phyloP scores from a whole-genome alignment of 1,284 basidiomycete genomes.

The Moniliophthora roreri region DNA sequence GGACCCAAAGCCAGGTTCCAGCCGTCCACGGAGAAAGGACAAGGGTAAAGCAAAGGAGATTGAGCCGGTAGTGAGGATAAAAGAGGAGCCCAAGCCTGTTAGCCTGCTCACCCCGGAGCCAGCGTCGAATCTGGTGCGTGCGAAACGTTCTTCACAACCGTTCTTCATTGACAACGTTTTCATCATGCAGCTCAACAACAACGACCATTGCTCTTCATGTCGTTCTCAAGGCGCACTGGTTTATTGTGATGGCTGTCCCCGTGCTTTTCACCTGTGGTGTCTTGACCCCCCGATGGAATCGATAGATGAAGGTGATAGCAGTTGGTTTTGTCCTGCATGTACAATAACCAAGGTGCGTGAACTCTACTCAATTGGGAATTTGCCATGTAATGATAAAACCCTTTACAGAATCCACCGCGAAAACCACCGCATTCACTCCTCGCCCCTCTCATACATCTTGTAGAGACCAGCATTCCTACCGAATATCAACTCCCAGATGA shows the following conservation, averaged over 20 bases:
- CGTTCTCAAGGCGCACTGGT: conserved; percentile 78
- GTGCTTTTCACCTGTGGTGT: conserved; percentile 95
- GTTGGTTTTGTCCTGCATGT: conserved; percentile 92
- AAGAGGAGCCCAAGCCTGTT: conserved; percentile 64
- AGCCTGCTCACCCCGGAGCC: conserved; percentile 54
- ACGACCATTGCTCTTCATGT: conserved; percentile 95
- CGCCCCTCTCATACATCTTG: conserved; percentile 66
- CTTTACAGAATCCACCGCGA: conserved; percentile 58
- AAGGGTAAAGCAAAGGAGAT: conserved; percentile 67
- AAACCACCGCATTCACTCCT: conserved; percentile 64
- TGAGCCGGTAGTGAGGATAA: conserved; percentile 50
- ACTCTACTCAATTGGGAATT: conserved; percentile 17
- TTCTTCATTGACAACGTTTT: conserved; percentile 19
- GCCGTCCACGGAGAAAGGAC: conserved; percentile 46
- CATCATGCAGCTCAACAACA: conserved; percentile 65
- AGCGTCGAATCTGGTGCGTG: conserved; percentile 42
- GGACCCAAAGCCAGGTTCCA: conserved; percentile 30
- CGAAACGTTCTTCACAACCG: conserved; percentile 11
- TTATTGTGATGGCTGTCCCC: conserved; percentile 96
- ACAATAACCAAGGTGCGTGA: conserved; percentile 60
- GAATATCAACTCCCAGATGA: conserved; percentile 92
- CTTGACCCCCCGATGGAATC: conserved; percentile 93
- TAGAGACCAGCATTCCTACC: conserved; percentile 66
- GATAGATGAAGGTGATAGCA: conserved; percentile 81
- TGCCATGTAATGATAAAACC: conserved; percentile 12